Evolutionary conservation across 2,329 filamentous ascomycete species (phyloP).

Genomic region (Pseudogymnoascus sp.): DNA sequence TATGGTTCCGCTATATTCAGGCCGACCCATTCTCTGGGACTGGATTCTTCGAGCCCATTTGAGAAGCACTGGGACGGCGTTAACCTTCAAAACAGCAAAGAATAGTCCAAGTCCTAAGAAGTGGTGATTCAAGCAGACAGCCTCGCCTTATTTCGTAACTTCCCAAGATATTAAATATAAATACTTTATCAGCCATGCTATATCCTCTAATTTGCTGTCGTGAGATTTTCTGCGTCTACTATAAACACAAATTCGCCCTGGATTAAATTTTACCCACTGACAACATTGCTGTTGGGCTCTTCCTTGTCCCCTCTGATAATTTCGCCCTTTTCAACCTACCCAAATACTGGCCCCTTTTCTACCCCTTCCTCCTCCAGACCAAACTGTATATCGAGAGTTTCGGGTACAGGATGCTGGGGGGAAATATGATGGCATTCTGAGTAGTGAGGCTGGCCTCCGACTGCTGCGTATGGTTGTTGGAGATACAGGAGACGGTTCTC

Average conservation of each 20-base stretch:
- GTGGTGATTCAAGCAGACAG: neutral
- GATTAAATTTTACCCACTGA: neutral
- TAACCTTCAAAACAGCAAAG: neutral
- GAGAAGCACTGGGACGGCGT: too few species aligned
- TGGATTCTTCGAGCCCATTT: neutral
- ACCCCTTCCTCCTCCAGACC: constrained; percentile 29
- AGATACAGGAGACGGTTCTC: neutral
- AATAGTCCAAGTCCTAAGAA: neutral
- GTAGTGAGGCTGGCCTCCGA: neutral
- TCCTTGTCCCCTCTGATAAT: neutral
- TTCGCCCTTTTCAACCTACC: neutral
- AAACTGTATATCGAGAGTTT: constrained; percentile 30
- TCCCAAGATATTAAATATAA: neutral
- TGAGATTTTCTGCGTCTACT: neutral
- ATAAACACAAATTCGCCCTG: neutral
- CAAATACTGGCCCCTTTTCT: neutral
- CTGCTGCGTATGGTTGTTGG: constrained; percentile 3
- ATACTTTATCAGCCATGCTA: neutral
- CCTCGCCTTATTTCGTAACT: neutral
- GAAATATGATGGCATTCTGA: neutral
- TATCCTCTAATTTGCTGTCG: neutral
- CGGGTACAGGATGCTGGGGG: neutral
- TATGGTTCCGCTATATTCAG: neutral
- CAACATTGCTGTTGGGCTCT: neutral
- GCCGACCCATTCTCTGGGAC: neutral